Conservation (phyloP, 768 basidiomycete genomes). For the Steccherinum ochraceum region DNA sequence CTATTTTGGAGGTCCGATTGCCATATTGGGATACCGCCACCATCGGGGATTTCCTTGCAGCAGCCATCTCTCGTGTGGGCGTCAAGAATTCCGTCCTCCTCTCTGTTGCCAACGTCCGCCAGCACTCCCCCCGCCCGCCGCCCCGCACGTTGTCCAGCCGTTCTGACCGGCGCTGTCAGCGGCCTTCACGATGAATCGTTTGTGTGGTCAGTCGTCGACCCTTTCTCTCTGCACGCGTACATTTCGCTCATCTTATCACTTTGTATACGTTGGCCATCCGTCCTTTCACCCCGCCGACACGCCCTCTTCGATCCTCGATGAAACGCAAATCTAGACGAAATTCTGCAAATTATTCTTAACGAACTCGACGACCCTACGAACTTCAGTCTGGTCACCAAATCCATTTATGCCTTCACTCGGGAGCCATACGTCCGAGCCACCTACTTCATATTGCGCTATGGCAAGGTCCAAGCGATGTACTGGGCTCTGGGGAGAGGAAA, state of each 20-base stretch:
- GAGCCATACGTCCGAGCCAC: slow-evolving; percentile 73
- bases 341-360: slow-evolving; percentile 69
- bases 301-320: background rate
- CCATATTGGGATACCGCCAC: background rate
- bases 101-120: background rate
- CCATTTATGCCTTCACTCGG: slow-evolving; percentile 55
- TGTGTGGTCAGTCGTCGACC: slow-evolving; percentile 51
- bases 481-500: slow-evolving; percentile 70
- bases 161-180: background rate
- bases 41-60: background rate
- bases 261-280: background rate
- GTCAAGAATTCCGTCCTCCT: background rate
- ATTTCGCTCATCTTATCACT: slow-evolving; percentile 2
- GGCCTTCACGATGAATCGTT: slow-evolving; percentile 44
- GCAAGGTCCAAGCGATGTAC: slow-evolving; percentile 62
- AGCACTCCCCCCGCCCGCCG: background rate
- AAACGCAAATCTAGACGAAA: slow-evolving; percentile 38
- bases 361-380: slow-evolving; percentile 60
- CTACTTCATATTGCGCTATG: slow-evolving; percentile 74
- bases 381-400: slow-evolving; percentile 51
- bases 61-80: background rate
- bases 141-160: background rate
- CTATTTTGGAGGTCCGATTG: slow-evolving; percentile 7
- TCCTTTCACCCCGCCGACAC: background rate
- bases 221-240: background rate